Evolutionary conservation across 768 basidiomycete genomes (phyloP), one percentile per base, ranked within the genome.

Genomic region (Royoungia palumana): DNA sequence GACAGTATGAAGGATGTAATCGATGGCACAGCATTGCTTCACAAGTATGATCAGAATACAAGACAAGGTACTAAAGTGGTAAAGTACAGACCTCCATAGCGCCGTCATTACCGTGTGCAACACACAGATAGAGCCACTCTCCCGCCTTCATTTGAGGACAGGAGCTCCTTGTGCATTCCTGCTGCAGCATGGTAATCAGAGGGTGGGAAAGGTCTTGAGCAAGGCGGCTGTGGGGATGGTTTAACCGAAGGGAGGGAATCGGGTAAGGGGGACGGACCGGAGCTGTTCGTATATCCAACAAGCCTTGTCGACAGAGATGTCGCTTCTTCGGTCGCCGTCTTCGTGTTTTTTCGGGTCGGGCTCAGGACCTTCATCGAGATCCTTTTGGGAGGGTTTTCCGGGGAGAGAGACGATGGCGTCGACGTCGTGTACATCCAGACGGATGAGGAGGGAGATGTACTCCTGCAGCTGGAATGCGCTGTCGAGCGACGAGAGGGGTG

Each of bases 61-160:
- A 35, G 34, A 22, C 11, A 14, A 16, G n/a, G 37, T 37, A 11
- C 35, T 35, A 53, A 41, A 54, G 16, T 3, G 24, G 34, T 5
- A 30, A 10, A 20, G 35, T 44, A 43, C 78, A 39, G 57, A 89
- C 89, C 81, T 92, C 90, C 82, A 89, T 87, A 42, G 84, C 80
- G 10, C 86, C 85, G 49, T 89, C 89, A 60, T 84, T 89, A 19
- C 90, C 92, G 68, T 97, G 94, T 0, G 93, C 94, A 34, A 94
- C 93, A 57, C 95, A 98, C 6, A 97, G 72, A 69, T 96, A 98
- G 24, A 91, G 76, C 95, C 95, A 97, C 73, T 97, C 92, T 47
- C 90, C 91, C n/a, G 94, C 94, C 68, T 94, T 94, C 95, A 99
- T 99, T 70, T 95, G 87, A 1, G 94, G 91, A 74, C 95, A 99